Evolutionary conservation across 2,329 filamentous ascomycete genomes (phyloP).

Genomic region (Exophiala lecanii-corni): DNA sequence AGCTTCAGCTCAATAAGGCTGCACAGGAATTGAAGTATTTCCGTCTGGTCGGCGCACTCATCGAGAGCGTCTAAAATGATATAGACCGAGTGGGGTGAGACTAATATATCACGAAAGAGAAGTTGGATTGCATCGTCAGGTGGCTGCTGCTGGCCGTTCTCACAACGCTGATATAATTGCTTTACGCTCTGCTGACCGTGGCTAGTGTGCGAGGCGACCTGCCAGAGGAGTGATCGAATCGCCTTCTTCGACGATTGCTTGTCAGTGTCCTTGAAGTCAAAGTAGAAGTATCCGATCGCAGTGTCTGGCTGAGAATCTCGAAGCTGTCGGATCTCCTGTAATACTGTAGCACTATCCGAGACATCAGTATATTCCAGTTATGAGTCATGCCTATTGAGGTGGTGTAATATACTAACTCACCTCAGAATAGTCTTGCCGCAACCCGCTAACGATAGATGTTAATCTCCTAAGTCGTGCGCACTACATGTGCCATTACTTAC

Average conservation of each 20-base stretch:
- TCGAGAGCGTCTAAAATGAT: too few species aligned
- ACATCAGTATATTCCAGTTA: background rate
- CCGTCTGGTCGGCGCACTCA: too few species aligned
- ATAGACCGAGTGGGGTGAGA: too few species aligned
- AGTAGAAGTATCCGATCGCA: slow-evolving; percentile 16
- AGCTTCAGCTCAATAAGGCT: too few species aligned
- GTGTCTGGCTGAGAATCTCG: slow-evolving; percentile 2
- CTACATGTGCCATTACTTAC: slow-evolving; percentile 3
- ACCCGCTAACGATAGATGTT: slow-evolving; percentile 1
- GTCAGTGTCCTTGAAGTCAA: slow-evolving; percentile 18
- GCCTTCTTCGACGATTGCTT: slow-evolving; percentile 11
- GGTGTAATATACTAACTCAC: too few species aligned
- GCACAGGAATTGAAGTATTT: too few species aligned
- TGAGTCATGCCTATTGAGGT: too few species aligned
- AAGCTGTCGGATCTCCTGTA: background rate
- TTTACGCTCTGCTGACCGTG: background rate
- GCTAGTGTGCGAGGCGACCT: background rate
- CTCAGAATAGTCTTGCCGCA: background rate
- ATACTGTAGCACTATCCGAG: background rate
- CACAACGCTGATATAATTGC: background rate
- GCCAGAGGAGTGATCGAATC: background rate
- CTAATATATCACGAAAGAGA: too few species aligned
- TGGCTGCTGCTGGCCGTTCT: background rate
- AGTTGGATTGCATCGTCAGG: too few species aligned
- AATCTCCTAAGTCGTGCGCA: background rate